These are phyloP conservation scores for Pseudocercospora pini-densiflorae DNA, from an alignment of 2,329 filamentous ascomycete species.

Conservation along the genomic window DNA sequence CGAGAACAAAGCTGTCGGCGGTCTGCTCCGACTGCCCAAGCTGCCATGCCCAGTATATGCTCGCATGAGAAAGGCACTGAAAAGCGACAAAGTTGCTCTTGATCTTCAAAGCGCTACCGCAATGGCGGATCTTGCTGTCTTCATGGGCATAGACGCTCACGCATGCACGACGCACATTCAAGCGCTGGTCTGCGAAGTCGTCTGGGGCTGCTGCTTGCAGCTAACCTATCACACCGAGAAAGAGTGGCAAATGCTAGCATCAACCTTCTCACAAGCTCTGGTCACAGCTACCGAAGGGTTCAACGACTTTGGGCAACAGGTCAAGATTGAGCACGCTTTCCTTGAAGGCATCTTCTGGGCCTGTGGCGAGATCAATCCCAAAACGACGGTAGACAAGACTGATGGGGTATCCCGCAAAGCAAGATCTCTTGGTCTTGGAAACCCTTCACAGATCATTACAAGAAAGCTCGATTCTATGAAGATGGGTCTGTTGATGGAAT, in stretches of 20 bases:
- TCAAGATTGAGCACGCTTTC: conserved; percentile 1
- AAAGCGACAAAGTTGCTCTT: conserved; percentile 1
- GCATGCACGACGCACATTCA: background rate
- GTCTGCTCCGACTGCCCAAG: background rate
- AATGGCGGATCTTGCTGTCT: background rate
- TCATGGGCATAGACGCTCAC: background rate
- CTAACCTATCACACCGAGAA: background rate
- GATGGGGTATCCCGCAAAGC: background rate
- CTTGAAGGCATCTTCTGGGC: conserved; percentile 7
- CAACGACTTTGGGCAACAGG: background rate
- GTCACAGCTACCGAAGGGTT: background rate
- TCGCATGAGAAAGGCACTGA: background rate
- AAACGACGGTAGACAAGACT: background rate
- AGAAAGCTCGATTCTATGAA: too few species aligned
- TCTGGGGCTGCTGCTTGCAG: conserved; percentile 1
- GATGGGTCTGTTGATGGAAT: too few species aligned
- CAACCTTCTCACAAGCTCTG: background rate
- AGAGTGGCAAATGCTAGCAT: background rate
- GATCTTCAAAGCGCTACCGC: background rate
- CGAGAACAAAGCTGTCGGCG: background rate
- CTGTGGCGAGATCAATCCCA: background rate
- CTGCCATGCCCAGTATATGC: background rate
- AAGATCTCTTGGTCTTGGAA: background rate
- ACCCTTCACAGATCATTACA: background rate
- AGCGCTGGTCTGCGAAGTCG: conserved; percentile 3